Evolutionary conservation across 306 rosid species (phyloP).

Genomic region (Rosa rugosa): DNA sequence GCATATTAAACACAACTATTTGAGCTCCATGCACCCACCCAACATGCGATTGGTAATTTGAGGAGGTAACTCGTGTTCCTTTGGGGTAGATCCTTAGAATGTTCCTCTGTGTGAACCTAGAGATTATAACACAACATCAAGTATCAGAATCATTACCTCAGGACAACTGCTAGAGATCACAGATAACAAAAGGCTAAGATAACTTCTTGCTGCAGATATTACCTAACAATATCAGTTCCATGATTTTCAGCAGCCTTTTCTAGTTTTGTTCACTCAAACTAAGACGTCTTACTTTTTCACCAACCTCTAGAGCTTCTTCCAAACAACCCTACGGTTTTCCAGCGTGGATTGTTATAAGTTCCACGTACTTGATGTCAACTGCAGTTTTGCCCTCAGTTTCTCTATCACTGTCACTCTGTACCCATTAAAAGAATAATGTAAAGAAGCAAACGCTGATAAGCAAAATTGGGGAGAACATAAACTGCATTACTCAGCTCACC

Average conservation of each 20-base stretch:
- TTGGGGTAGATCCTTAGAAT: constrained; percentile 80
- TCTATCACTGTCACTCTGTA: constrained; percentile 49
- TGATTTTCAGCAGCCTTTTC: constrained; percentile 51
- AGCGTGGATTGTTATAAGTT: constrained; percentile 82
- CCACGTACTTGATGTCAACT: constrained; percentile 55
- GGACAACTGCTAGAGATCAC: not conserved
- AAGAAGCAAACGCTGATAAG: constrained; percentile 15
- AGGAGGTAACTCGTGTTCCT: constrained; percentile 74
- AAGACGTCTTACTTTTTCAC: constrained; percentile 68
- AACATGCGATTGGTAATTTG: constrained; percentile 75
- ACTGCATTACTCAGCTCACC: constrained; percentile 38
- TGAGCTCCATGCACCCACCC: constrained; percentile 97
- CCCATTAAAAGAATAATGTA: constrained; percentile 21
- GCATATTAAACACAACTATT: constrained; percentile 96
- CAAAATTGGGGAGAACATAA: constrained; percentile 4
- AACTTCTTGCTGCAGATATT: constrained; percentile 21
- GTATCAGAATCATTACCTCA: constrained; percentile 20
- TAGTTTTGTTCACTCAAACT: constrained; percentile 79
- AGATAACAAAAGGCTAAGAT: not conserved
- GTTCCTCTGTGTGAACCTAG: constrained; percentile 77
- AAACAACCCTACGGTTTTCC: constrained; percentile 77
- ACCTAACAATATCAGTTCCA: constrained; percentile 76
- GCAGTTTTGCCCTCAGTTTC: constrained; percentile 46
- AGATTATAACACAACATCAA: constrained; percentile 28
- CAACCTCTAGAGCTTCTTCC: constrained; percentile 48